A percentile compares a stretch with the other conserved stretches of the same genome.
Evolutionary conservation across 163 green algal species (phyloP).

Genomic region (Chlamydomonas reinhardtii): DNA sequence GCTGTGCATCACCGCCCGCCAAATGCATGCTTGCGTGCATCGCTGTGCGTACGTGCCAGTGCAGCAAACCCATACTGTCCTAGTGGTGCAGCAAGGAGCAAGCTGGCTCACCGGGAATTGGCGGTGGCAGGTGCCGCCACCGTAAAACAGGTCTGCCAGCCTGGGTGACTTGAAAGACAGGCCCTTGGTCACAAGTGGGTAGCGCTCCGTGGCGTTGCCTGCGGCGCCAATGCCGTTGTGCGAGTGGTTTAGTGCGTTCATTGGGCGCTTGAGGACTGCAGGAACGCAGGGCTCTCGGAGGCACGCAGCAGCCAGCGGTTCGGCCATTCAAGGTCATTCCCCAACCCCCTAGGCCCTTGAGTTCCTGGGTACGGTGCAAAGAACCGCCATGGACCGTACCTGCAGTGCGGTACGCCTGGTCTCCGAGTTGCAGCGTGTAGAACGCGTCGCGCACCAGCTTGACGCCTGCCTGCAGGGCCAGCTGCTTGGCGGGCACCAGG

Average conservation of each 20-base stretch:
- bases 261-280: too few relatives aligned
- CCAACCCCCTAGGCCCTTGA: too few relatives aligned
- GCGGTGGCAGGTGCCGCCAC: neutral
- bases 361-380: too few relatives aligned
- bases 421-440: neutral
- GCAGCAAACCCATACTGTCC: too few relatives aligned
- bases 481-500: neutral
- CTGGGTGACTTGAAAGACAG: neutral
- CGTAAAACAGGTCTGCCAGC: neutral
- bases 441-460: neutral
- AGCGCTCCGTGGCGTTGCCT: neutral
- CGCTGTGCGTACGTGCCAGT: too few relatives aligned
- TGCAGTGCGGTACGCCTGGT: neutral
- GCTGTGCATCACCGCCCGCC: too few relatives aligned
- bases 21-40: too few relatives aligned
- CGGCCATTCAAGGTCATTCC: too few relatives aligned
- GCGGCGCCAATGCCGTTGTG: neutral
- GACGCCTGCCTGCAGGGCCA: neutral
- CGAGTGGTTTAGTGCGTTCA: too few relatives aligned
- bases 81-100: too few relatives aligned
- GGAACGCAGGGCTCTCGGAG: too few relatives aligned
- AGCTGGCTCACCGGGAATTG: neutral
- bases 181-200: neutral
- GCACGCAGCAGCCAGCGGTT: neutral
- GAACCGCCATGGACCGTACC: too few relatives aligned